phyloP scores from a whole-genome alignment of 2,329 filamentous ascomycete species.

The Diaporthe batatas region DNA sequence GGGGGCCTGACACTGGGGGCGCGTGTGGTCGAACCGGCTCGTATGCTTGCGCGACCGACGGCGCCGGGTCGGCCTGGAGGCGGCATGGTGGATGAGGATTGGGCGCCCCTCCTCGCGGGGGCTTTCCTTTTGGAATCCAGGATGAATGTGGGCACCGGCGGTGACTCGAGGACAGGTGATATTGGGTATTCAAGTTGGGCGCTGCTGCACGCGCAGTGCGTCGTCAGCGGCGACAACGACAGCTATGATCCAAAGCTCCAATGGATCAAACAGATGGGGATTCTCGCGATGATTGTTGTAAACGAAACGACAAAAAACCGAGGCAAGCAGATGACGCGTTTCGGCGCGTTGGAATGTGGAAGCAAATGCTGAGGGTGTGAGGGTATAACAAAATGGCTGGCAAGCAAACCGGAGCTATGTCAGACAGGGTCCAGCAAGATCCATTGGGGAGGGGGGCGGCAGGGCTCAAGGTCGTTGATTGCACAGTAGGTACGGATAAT shows the following conservation, averaged over 20 bases:
- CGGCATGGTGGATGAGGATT: conserved; percentile 48
- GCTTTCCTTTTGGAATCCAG: conserved; percentile 44
- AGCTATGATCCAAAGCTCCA: not conserved
- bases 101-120: conserved; percentile 50
- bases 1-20: conserved; percentile 44
- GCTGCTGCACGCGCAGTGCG: conserved; percentile 1
- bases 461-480: conserved; percentile 4
- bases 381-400: conserved; percentile 19
- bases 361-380: conserved; percentile 23
- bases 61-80: conserved; percentile 43
- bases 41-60: conserved; percentile 49
- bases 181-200: not conserved
- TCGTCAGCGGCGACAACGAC: not conserved
- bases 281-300: not conserved
- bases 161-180: not conserved
- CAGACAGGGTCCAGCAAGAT: conserved; percentile 21
- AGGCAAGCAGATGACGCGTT: conserved; percentile 11
- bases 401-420: conserved; percentile 27
- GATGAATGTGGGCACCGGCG: conserved; percentile 25
- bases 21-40: conserved; percentile 44
- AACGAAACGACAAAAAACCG: not conserved
- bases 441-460: not conserved
- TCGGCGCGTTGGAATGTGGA: conserved; percentile 16
- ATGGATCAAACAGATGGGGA: conserved; percentile 4
- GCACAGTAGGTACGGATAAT: not conserved